Evolutionary conservation across 139 green algal genomes (phyloP), one percentile per base, ranked within the genome.

Genomic region (Volvox africanus): DNA sequence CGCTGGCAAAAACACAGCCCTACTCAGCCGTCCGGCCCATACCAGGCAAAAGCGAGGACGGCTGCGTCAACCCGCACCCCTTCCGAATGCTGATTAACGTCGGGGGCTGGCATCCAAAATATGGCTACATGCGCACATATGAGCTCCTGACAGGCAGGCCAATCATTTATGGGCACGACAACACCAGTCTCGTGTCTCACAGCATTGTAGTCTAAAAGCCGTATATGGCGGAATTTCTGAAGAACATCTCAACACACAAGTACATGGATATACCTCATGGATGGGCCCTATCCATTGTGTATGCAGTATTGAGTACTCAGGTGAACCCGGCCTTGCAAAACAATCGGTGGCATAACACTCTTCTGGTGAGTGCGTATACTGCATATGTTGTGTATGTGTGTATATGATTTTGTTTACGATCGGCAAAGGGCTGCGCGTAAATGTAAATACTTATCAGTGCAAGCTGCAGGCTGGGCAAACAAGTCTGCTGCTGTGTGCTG

Each of bases 221-320:
- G 36, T 84, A 84, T 36, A 84, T 84, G 78, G 78, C 78, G 17
- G 36, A 84, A 20, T 84, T 84, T 44, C 78, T 84, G 36, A 1
- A 22, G 37, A 84, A 33, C 32, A 84, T 84, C 37, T 67, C 78
- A 12, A 84, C 35, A 1, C 1, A 22, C 1, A 67, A 84, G 22
- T 26, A 84, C 78, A 32, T 13, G 36, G 37, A 84, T 30, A 20
- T 22, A 26, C 3, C 17, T 0, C 37, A 61, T 0, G 78, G 78
- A n/a, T 84, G 78, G 78, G 35, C 35, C 37, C 18, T 68, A 16
- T 84, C 78, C 21, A 30, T 84, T 11, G 3, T 67, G 9, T 35
- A 84, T 12, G 78, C 78, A 0, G 37, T 67, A 2, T 22, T 33
- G 12, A 0, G 17, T 18, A 2, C 67, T 13, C 36, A 12, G 78